Conservation (phyloP, 805 yeast species). For the Saturnispora diversa region DNA sequence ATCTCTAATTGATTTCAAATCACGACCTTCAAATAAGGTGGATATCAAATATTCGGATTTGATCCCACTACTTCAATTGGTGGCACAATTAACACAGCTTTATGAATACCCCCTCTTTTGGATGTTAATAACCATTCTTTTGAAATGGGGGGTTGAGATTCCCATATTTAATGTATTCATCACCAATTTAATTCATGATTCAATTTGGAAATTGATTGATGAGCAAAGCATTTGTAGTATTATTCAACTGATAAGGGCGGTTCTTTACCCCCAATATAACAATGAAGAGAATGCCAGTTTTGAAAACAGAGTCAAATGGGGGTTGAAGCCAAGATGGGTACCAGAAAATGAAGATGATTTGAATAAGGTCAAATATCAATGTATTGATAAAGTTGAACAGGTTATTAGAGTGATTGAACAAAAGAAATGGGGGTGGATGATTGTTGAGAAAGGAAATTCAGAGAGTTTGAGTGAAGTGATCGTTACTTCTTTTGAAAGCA, state of each 20-base stretch:
- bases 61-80: conserved; percentile 8
- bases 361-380: neutral
- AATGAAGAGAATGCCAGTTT: conserved; percentile 43
- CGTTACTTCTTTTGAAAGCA: neutral
- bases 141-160: conserved; percentile 2
- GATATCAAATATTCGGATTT: conserved; percentile 11
- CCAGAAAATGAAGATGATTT: conserved; percentile 2
- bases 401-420: neutral
- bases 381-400: neutral
- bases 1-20: conserved; percentile 1
- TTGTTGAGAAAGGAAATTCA: neutral
- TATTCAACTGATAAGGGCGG: conserved; percentile 34
- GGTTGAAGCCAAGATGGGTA: conserved; percentile 7
- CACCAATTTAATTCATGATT: conserved; percentile 18
- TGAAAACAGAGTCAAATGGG: conserved; percentile 3
- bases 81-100: conserved; percentile 1
- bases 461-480: neutral
- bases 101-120: conserved; percentile 9
- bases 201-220: conserved; percentile 49
- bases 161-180: conserved; percentile 8
- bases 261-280: no score
- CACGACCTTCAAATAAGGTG: neutral
- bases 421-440: neutral
- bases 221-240: conserved; percentile 42
- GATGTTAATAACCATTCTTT: conserved; percentile 5